These are phyloP conservation scores for Pestalotiopsis sp. DNA, from an alignment of 2,329 filamentous ascomycete species.

Conservation along the genomic window DNA sequence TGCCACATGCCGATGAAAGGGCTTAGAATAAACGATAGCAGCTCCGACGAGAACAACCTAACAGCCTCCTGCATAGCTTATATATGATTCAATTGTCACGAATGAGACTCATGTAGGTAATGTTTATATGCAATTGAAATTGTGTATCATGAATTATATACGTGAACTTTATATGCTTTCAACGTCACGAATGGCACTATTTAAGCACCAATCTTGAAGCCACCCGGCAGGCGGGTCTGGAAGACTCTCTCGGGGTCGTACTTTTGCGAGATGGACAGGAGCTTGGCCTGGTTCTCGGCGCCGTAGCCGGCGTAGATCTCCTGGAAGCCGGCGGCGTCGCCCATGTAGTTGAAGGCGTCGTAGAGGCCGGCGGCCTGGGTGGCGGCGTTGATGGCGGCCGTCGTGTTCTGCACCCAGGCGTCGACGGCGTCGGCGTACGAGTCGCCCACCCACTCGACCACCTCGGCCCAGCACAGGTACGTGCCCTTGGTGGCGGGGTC, in stretches of 20 bases:
- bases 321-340: constrained; percentile 40
- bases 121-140: background rate
- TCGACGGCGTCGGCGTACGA: constrained; percentile 30
- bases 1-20: too few relatives aligned
- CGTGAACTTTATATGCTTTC: background rate
- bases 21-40: too few relatives aligned
- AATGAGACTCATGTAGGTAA: background rate
- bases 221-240: constrained; percentile 19
- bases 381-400: constrained; percentile 23
- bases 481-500: constrained; percentile 32
- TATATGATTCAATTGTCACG: too few relatives aligned
- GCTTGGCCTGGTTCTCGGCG: constrained; percentile 29
- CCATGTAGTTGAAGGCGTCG: constrained; percentile 43
- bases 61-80: too few relatives aligned
- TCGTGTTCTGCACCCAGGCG: constrained; percentile 22
- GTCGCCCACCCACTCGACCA: constrained; percentile 26
- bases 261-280: constrained; percentile 24
- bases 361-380: constrained; percentile 35
- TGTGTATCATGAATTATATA: background rate
- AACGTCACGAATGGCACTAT: background rate
- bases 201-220: constrained; percentile 20
- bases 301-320: constrained; percentile 38
- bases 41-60: too few relatives aligned
- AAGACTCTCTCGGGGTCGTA: constrained; percentile 27
- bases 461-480: constrained; percentile 27